Base-by-base conservation (phyloP, 257 asterid species). In the Misopates orontium region DNA sequence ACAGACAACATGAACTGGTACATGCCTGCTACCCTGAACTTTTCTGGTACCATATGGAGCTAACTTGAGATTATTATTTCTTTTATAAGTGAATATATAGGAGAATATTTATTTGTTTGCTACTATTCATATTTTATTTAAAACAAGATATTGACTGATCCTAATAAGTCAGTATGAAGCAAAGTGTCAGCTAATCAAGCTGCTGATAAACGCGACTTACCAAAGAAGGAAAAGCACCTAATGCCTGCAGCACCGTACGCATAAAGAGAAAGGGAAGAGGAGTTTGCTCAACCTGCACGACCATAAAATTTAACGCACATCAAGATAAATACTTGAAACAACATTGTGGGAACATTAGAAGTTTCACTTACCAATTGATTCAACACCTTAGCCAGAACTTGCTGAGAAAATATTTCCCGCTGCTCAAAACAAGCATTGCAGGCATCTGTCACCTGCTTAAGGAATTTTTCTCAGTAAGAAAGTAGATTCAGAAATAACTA, bases 201-300 rank as follows among this genome's bases (percentile, higher is more conserved):
- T 24, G 65, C 21, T 1, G 62, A 6, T 50, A 67, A 22, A 67
- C 58, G 56, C 69, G 72, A 60, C 81, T 83, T 83, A 93, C 99
- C 96, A 94, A 76, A 47, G 95, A 77, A 61, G 99, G 97, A 80
- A 90, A 94, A 66, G 95, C 96, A 47, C 96, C 97, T 44, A 94
- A 77, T 23, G 99, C 96, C 80, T 90, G 99, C 81, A 94, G 71
- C 74, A 94, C 99, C 14, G 99, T 90, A 58, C 99, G 95, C 99
- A 94, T 94, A 76, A 94, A 94, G 63, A 94, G 78, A 70, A 94
- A 68, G 41, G 99, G 97, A 53, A 87, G 95, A 73, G 99, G 99
- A 78, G 82, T 94, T 80, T 94, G 99, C 78, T 86, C 97, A 50
- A 94, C 99, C 99, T 93, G 90, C 82, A 85, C 25, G 63, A 73